These are phyloP conservation scores for Primulina tabacum DNA, from an alignment of 257 asterid species.

Conservation along the genomic window DNA sequence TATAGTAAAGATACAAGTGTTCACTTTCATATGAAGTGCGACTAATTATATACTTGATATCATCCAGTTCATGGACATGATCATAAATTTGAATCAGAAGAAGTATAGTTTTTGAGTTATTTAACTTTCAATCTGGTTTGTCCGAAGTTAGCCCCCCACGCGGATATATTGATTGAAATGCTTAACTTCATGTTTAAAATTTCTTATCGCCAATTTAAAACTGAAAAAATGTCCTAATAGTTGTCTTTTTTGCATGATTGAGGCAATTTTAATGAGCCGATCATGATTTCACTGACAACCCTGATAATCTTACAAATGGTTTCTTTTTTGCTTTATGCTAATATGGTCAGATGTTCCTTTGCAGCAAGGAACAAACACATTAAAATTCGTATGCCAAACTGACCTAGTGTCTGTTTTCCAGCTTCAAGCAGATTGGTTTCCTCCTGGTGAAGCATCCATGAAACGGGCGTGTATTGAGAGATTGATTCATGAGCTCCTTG, in stretches of 20 bases:
- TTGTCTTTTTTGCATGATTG: no score
- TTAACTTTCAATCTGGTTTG: conserved; percentile 1
- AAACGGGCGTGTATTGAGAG: conserved; percentile 68
- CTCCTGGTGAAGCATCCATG: conserved; percentile 68
- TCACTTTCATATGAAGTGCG: neutral
- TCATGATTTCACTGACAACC: conserved; percentile 4
- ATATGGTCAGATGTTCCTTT: conserved; percentile 9
- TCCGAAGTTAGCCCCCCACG: neutral
- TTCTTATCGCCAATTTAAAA: neutral
- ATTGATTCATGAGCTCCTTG: conserved; percentile 59
- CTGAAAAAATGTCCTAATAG: no score
- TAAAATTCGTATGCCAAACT: conserved; percentile 9
- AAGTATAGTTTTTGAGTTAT: neutral
- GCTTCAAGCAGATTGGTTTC: conserved; percentile 82
- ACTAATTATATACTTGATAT: neutral
- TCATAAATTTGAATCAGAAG: neutral
- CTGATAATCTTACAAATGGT: neutral
- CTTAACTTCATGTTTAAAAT: neutral
- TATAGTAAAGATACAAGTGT: neutral
- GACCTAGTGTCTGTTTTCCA: conserved; percentile 31
- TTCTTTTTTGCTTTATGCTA: neutral
- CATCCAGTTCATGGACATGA: neutral
- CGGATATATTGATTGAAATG: neutral
- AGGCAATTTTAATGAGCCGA: neutral
- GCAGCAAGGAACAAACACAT: neutral